phyloP scores from a whole-genome alignment of 2,329 filamentous ascomycete genomes.

The Botrytis elliptica region DNA sequence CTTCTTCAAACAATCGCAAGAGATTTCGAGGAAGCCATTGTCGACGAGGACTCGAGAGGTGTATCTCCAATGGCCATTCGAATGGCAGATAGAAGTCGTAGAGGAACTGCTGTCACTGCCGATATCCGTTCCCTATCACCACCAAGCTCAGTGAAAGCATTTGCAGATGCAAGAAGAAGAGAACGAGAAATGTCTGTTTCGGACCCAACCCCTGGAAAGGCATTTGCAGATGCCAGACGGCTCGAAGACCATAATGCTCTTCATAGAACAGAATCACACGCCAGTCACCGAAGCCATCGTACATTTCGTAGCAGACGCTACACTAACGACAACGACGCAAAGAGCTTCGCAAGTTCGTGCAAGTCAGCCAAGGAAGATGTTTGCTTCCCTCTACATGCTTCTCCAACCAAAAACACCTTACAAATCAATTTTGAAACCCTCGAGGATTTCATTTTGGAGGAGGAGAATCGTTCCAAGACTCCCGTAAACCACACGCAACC shows the following conservation, averaged over 20 bases:
- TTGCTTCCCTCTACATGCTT: conserved; percentile 72
- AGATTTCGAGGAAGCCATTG: conserved; percentile 83
- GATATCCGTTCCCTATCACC: conserved; percentile 75
- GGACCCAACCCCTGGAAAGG: conserved; percentile 84
- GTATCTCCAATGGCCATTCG: conserved; percentile 39
- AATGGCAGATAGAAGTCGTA: conserved; percentile 46
- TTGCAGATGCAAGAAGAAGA: conserved; percentile 84
- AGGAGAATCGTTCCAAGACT: conserved; percentile 49
- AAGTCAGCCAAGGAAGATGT: conserved; percentile 83
- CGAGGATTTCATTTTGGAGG: conserved; percentile 80
- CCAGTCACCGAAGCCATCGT: conserved; percentile 59
- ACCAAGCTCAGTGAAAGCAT: conserved; percentile 96
- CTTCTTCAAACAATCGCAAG: conserved; percentile 54
- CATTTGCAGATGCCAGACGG: conserved; percentile 83
- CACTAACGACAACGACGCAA: conserved; percentile 60
- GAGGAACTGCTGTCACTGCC: conserved; percentile 54
- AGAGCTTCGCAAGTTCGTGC: conserved; percentile 60
- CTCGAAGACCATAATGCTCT: conserved; percentile 61
- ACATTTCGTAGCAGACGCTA: conserved; percentile 57
- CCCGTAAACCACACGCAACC: conserved; percentile 36
- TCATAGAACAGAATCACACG: conserved; percentile 68
- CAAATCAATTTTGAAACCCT: conserved; percentile 91
- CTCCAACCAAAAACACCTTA: conserved; percentile 72
- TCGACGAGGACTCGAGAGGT: conserved; percentile 67
- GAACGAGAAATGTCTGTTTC: conserved; percentile 66